phyloP scores from a whole-genome alignment of 2,329 filamentous ascomycete genomes.

The Alternaria panax region DNA sequence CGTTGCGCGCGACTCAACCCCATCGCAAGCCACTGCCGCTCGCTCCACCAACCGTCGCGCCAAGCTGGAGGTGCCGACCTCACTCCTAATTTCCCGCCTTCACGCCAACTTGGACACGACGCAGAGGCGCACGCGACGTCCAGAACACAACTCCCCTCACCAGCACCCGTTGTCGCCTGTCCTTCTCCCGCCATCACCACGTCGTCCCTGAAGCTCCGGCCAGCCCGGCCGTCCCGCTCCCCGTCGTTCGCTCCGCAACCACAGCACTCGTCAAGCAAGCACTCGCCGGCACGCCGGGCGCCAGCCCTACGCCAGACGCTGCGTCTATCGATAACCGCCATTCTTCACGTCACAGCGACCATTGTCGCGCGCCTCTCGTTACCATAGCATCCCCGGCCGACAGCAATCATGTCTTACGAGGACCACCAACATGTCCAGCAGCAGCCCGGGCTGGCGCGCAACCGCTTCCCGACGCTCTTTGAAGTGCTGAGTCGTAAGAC shows the following conservation, averaged over 20 bases:
- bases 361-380: slow-evolving; percentile 28
- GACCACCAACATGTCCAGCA: neutral
- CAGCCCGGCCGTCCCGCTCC: neutral
- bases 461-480: slow-evolving; percentile 90
- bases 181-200: slow-evolving; percentile 2
- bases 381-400: slow-evolving; percentile 3
- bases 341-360: slow-evolving; percentile 24
- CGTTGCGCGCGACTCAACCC: slow-evolving; percentile 24
- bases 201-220: neutral
- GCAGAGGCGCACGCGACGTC: slow-evolving; percentile 32
- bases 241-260: slow-evolving; percentile 26
- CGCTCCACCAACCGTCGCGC: slow-evolving; percentile 38
- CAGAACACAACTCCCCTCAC: slow-evolving; percentile 14
- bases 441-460: slow-evolving; percentile 59
- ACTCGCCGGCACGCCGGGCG: slow-evolving; percentile 24
- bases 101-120: slow-evolving; percentile 31
- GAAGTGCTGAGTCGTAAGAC: slow-evolving; percentile 94
- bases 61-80: slow-evolving; percentile 40
- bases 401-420: slow-evolving; percentile 35
- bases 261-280: slow-evolving; percentile 12
- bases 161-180: slow-evolving; percentile 9
- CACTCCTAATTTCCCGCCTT: slow-evolving; percentile 45
- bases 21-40: slow-evolving; percentile 36
- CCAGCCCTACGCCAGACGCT: slow-evolving; percentile 23
- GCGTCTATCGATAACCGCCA: slow-evolving; percentile 32